Percentiles rank a stretch among this genome's conserved stretches.
phyloP scores from a whole-genome alignment of 352 stramenopile genomes.

The Blastocystis sp. region DNA sequence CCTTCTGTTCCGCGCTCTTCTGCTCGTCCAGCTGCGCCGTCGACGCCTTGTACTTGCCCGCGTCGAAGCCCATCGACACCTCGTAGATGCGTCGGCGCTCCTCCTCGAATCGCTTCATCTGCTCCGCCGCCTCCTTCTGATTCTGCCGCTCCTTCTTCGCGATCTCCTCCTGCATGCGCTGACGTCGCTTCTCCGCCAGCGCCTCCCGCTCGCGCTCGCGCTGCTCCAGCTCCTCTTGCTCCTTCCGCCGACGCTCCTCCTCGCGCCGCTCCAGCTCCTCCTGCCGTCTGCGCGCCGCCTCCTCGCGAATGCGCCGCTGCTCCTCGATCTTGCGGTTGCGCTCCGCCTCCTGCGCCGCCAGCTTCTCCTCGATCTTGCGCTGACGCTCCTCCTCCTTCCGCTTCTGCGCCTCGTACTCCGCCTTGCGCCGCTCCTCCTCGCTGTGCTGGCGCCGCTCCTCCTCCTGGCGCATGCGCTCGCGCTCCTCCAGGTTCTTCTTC shows the following conservation, averaged over 20 bases:
- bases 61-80: slow-evolving; percentile 1
- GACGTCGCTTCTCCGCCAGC: slow-evolving; percentile 1
- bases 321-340: slow-evolving; percentile 13
- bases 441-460: background rate
- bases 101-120: slow-evolving; percentile 33
- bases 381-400: slow-evolving; percentile 36
- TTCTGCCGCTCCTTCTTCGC: slow-evolving; percentile 9
- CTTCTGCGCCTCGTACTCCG: slow-evolving; percentile 27
- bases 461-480: slow-evolving; percentile 5
- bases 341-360: slow-evolving; percentile 30
- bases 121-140: slow-evolving; percentile 18
- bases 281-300: background rate
- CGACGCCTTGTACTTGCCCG: background rate
- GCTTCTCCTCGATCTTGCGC: slow-evolving; percentile 14
- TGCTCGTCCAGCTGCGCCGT: background rate
- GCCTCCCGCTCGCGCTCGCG: slow-evolving; percentile 4
- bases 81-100: slow-evolving; percentile 25
- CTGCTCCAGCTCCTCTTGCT: slow-evolving; percentile 21
- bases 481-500: slow-evolving; percentile 9
- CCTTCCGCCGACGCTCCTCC: slow-evolving; percentile 25
- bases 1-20: background rate
- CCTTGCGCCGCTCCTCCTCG: slow-evolving; percentile 10
- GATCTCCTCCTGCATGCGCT: slow-evolving; percentile 21
- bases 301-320: slow-evolving; percentile 12
- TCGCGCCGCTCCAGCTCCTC: slow-evolving; percentile 26